These are phyloP conservation scores for Phytophthora hybrid DNA, from an alignment of 352 stramenopile species.

Conservation along the genomic window DNA sequence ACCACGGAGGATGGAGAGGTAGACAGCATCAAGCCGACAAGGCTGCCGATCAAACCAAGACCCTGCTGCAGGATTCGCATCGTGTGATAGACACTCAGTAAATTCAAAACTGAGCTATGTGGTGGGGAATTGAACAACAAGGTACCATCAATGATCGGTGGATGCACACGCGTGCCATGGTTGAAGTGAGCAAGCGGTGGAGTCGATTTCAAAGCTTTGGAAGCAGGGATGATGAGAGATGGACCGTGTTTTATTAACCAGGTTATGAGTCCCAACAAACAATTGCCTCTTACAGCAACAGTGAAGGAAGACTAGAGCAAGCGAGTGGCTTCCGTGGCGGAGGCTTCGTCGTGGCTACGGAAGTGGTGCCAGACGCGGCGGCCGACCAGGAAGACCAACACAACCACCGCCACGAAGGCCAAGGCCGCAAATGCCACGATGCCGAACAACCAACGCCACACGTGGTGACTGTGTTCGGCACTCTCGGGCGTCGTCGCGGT, in stretches of 20 bases:
- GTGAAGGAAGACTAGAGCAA: constrained; percentile 17
- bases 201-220: too few relatives aligned
- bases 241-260: too few relatives aligned
- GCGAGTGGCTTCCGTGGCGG: constrained; percentile 27
- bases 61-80: constrained; percentile 20
- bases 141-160: not conserved
- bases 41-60: constrained; percentile 7
- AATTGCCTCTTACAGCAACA: too few relatives aligned
- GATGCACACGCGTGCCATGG: not conserved
- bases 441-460: constrained; percentile 38
- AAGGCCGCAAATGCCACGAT: constrained; percentile 29
- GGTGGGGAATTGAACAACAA: not conserved
- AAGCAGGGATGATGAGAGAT: too few relatives aligned
- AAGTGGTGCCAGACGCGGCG: constrained; percentile 38
- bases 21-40: constrained; percentile 10
- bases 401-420: constrained; percentile 32
- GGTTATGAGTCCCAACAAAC: too few relatives aligned
- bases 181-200: not conserved
- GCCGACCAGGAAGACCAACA: constrained; percentile 28
- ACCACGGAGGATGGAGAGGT: not conserved
- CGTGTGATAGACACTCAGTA: not conserved
- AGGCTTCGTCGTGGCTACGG: constrained; percentile 23
- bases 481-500: constrained; percentile 12
- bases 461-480: constrained; percentile 24
- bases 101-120: constrained; percentile 23